Conservation (phyloP, 805 yeast genomes). For the Candida cerambycidarum region DNA sequence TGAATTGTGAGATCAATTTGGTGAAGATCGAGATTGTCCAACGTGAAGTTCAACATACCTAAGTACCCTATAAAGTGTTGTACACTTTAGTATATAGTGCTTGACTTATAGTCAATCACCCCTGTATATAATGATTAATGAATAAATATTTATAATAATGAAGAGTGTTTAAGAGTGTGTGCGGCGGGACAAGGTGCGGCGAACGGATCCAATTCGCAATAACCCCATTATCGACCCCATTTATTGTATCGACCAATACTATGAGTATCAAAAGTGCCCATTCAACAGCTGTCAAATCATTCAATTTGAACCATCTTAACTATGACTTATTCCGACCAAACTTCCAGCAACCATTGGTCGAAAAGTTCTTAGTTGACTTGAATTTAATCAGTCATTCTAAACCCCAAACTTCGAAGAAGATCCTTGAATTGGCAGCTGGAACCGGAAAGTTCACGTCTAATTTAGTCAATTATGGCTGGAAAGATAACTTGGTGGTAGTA, state of each 20-base stretch:
- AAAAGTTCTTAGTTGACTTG: constrained; percentile 40
- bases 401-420: constrained; percentile 22
- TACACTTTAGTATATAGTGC: not conserved
- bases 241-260: not conserved
- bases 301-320: constrained; percentile 49
- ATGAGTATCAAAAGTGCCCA: constrained; percentile 17
- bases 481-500: constrained; percentile 40
- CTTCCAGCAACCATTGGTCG: constrained; percentile 43
- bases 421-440: constrained; percentile 59
- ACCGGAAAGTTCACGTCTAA: constrained; percentile 62
- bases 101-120: not conserved
- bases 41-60: not conserved
- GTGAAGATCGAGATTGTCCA: constrained; percentile 2
- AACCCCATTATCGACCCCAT: not conserved
- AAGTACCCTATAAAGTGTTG: not conserved
- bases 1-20: constrained; percentile 26
- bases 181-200: no score
- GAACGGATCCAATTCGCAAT: not conserved
- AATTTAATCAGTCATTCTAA: constrained; percentile 23
- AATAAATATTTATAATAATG: constrained; percentile 4
- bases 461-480: constrained; percentile 40
- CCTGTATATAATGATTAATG: constrained; percentile 11
- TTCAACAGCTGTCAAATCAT: constrained; percentile 46
- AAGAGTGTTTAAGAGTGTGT: no score
- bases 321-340: constrained; percentile 57